phyloP scores from a whole-genome alignment of 2,329 filamentous ascomycete species.

The Penicillium vulpinum region DNA sequence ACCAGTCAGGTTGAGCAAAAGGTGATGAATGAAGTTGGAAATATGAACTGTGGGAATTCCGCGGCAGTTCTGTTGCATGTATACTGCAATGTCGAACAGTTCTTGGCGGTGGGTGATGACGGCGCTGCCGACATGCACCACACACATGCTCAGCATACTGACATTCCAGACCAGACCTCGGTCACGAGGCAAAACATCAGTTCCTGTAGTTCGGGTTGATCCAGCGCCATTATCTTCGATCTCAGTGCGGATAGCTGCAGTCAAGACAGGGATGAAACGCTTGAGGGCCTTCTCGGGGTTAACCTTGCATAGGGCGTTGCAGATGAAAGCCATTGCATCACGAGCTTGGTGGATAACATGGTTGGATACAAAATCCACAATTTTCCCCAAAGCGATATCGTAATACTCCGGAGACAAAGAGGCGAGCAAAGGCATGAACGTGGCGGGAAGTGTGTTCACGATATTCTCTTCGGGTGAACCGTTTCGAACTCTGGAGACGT shows the following conservation, averaged over 20 bases:
- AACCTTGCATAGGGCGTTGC: constrained; percentile 93
- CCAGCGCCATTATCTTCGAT: constrained; percentile 96
- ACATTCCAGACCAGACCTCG: constrained; percentile 94
- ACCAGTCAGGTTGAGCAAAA: constrained; percentile 89
- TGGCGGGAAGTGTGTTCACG: constrained; percentile 89
- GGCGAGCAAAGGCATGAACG: constrained; percentile 85
- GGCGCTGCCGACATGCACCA: constrained; percentile 90
- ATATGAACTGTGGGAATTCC: constrained; percentile 94
- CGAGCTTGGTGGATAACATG: constrained; percentile 96
- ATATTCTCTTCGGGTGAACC: constrained; percentile 96
- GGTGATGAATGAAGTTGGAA: constrained; percentile 95
- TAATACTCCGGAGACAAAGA: constrained; percentile 91
- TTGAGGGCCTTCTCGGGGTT: constrained; percentile 91
- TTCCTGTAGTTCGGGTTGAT: constrained; percentile 88
- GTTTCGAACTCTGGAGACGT: constrained; percentile 81
- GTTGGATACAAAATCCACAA: constrained; percentile 84
- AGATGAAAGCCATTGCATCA: constrained; percentile 98
- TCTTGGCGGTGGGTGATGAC: constrained; percentile 87
- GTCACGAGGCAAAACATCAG: constrained; percentile 89
- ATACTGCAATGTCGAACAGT: constrained; percentile 84
- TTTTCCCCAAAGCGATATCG: constrained; percentile 86
- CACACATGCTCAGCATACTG: constrained; percentile 95
- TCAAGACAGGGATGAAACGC: constrained; percentile 84
- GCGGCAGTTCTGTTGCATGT: constrained; percentile 95
- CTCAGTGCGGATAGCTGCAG: constrained; percentile 89